These are phyloP conservation scores for Fagus sylvatica DNA, from an alignment of 306 rosid species.

Conservation along the genomic window DNA sequence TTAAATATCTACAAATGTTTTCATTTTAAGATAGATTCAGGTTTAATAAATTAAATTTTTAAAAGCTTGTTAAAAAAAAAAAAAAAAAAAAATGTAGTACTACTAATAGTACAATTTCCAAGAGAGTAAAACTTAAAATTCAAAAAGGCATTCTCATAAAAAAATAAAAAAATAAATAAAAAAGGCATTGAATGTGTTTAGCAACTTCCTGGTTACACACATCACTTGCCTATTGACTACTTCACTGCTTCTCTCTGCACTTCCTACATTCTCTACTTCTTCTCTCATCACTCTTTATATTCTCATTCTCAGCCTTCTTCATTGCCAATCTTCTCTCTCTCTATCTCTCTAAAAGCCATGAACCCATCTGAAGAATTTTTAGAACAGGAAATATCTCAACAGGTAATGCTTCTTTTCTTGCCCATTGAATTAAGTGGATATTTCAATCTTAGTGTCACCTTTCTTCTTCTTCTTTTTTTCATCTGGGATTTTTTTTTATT, in stretches of 20 bases:
- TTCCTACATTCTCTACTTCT: constrained; percentile 20
- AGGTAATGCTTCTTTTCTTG: constrained; percentile 38
- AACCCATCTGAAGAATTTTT: constrained; percentile 61
- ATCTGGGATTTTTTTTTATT: not conserved
- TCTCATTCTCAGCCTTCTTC: constrained; percentile 38
- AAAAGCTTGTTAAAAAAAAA: not conserved
- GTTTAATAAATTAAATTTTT: no score
- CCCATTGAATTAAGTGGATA: constrained; percentile 9
- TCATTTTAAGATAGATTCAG: no score
- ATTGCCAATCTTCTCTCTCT: constrained; percentile 13
- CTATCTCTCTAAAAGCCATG: constrained; percentile 40
- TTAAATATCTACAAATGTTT: no score
- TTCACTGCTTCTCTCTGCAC: constrained; percentile 13
- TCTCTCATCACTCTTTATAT: constrained; percentile 29
- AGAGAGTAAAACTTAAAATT: not conserved
- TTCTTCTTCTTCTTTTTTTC: not conserved
- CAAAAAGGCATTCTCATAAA: no score
- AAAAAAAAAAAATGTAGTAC: not conserved
- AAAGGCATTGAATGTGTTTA: constrained; percentile 52
- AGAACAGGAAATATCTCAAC: constrained; percentile 59
- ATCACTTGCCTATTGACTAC: constrained; percentile 47
- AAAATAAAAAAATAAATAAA: no score
- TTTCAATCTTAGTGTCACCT: not conserved
- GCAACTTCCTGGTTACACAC: constrained; percentile 41
- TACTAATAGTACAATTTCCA: constrained; percentile 26